phyloP scores from a whole-genome alignment of 148 eudicot genomes.

The Chenopodium berlandieri region DNA sequence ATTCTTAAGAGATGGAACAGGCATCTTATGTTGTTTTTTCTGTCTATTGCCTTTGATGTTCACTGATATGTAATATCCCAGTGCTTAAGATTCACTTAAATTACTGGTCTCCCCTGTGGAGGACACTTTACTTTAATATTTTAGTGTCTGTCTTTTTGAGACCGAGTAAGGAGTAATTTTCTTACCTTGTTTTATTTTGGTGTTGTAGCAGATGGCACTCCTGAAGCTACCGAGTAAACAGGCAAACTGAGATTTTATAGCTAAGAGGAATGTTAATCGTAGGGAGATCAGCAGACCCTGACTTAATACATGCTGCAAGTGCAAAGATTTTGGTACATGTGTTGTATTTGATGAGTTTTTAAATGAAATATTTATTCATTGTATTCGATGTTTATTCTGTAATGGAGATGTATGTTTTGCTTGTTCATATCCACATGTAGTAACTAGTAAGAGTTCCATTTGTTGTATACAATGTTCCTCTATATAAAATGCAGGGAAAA shows the following conservation, averaged over 20 bases:
- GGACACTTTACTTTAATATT: neutral
- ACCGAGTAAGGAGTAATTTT: neutral
- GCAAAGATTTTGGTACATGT: constrained; percentile 16
- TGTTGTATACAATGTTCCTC: neutral
- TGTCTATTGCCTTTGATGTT: neutral
- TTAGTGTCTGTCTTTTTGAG: neutral
- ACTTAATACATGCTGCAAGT: constrained; percentile 14
- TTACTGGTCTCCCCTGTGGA: neutral
- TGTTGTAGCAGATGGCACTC: constrained; percentile 20
- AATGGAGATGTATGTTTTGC: constrained; percentile 14
- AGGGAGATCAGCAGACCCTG: constrained; percentile 19
- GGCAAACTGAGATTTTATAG: constrained; percentile 5
- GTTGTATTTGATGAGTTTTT: constrained; percentile 7
- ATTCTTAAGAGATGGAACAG: neutral
- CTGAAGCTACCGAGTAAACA: constrained; percentile 27
- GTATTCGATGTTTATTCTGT: constrained; percentile 19
- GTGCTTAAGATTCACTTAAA: neutral
- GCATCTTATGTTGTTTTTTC: neutral
- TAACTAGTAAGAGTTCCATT: neutral
- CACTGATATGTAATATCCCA: neutral
- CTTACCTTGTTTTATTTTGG: neutral
- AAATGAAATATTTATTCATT: constrained; percentile 21
- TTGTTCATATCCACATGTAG: constrained; percentile 4
- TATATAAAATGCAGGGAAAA: neutral
- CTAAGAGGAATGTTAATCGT: constrained; percentile 14